Percentiles rank a stretch among this genome's conserved stretches.
Conservation (phyloP, 306 rosid genomes). For the Clitoria ternatea region DNA sequence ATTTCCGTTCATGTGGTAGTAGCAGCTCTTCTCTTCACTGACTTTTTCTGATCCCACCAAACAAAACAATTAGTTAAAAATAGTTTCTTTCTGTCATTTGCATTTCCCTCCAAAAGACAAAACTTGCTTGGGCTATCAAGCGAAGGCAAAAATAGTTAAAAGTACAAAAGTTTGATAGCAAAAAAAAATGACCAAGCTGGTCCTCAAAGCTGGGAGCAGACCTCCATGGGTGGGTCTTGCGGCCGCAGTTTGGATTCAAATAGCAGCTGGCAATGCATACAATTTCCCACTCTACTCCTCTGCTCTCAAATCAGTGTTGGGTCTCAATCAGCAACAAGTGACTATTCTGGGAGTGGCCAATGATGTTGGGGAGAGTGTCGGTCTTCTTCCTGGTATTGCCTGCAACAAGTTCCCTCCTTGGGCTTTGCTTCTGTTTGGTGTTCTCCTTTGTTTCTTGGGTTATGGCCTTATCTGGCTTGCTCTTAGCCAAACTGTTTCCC, state of each 20-base stretch:
- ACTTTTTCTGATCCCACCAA: too few relatives aligned
- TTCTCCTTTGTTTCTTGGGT: conserved; percentile 56
- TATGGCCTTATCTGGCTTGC: conserved; percentile 77
- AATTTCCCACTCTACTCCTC: conserved; percentile 79
- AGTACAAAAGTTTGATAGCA: too few relatives aligned
- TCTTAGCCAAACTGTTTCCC: conserved; percentile 41
- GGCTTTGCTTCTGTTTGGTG: conserved; percentile 66
- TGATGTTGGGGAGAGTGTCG: conserved; percentile 68
- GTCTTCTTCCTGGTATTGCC: conserved; percentile 68
- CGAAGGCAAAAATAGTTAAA: too few relatives aligned
- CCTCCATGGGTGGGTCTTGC: conserved; percentile 96
- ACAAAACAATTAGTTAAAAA: too few relatives aligned
- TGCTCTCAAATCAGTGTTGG: conserved; percentile 62
- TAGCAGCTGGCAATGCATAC: conserved; percentile 54
- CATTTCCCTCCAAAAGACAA: too few relatives aligned
- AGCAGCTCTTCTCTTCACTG: too few relatives aligned
- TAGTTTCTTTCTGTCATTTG: too few relatives aligned
- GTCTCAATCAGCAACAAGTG: conserved; percentile 68
- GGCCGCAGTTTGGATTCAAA: conserved; percentile 80
- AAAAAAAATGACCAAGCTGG: conserved; percentile 35
- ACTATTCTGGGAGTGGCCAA: conserved; percentile 77
- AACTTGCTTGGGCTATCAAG: too few relatives aligned
- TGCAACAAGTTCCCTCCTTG: conserved; percentile 86
- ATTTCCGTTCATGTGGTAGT: too few relatives aligned
- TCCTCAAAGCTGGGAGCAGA: conserved; percentile 72